Percentiles rank a stretch among this genome's conserved stretches.
Conservation (phyloP, 2,329 filamentous ascomycete genomes). For the Onygenales sp. region DNA sequence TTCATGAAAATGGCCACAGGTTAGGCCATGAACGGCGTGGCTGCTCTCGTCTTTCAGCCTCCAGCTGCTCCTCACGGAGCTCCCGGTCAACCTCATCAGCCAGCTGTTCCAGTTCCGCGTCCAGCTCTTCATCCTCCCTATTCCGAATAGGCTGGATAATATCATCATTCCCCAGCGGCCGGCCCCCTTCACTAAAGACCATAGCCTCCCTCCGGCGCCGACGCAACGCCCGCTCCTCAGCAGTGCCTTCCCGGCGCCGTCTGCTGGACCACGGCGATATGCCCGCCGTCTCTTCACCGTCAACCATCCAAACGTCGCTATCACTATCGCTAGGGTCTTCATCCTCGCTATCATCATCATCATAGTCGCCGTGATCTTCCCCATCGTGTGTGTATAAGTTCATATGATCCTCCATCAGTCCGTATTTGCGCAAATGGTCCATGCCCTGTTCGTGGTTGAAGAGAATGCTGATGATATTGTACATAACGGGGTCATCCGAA, state of each 20-base stretch:
- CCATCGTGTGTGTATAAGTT: not conserved
- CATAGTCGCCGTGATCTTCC: slow-evolving; percentile 40
- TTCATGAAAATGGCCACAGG: slow-evolving; percentile 6
- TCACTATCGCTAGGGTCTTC: slow-evolving; percentile 30
- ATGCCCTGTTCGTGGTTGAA: slow-evolving; percentile 27
- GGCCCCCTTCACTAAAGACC: slow-evolving; percentile 78
- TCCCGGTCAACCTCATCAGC: slow-evolving; percentile 8
- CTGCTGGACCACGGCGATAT: slow-evolving; percentile 22
- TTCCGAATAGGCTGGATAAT: slow-evolving; percentile 56
- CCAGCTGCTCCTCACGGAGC: slow-evolving; percentile 3
- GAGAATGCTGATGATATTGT: slow-evolving; percentile 31
- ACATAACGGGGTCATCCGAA: slow-evolving; percentile 35
- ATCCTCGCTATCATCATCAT: slow-evolving; percentile 38
- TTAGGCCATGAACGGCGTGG: slow-evolving; percentile 2
- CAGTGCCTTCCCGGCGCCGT: slow-evolving; percentile 23
- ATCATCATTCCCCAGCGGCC: slow-evolving; percentile 62
- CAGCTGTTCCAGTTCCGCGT: slow-evolving; percentile 10
- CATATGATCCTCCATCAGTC: slow-evolving; percentile 27
- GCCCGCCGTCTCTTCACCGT: slow-evolving; percentile 44
- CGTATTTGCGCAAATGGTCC: slow-evolving; percentile 33
- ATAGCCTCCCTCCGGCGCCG: slow-evolving; percentile 77
- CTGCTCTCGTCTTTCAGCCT: slow-evolving; percentile 4
- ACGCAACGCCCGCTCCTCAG: slow-evolving; percentile 58
- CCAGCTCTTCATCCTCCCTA: slow-evolving; percentile 11
- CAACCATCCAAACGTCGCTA: slow-evolving; percentile 42